Conservation (phyloP, 768 basidiomycete genomes). For the Tricholoma sp. region DNA sequence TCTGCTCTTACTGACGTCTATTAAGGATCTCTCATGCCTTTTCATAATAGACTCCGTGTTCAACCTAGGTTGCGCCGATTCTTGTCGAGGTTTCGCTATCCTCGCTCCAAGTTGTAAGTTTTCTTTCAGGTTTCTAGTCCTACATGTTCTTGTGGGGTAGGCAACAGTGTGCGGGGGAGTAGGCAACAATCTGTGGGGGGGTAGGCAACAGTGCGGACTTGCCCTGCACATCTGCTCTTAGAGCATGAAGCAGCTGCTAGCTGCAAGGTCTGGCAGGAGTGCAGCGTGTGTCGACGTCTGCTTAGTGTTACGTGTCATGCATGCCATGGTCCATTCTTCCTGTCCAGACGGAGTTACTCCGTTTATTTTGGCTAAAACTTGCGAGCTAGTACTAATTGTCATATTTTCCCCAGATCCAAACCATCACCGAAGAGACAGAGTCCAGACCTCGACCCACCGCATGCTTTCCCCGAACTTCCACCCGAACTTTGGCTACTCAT, state of each 20-base stretch:
- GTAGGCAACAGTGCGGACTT: too few species aligned
- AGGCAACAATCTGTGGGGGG: too few species aligned
- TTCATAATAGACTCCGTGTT: too few species aligned
- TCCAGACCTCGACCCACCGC: neutral
- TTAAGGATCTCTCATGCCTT: too few species aligned
- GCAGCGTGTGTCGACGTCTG: neutral
- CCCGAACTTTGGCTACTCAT: conserved; percentile 65
- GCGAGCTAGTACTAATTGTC: neutral
- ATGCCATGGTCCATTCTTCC: too few species aligned
- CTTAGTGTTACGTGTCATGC: neutral
- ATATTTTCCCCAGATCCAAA: neutral
- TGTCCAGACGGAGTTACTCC: too few species aligned
- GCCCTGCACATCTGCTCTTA: too few species aligned
- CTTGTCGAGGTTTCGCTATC: neutral
- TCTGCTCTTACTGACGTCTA: too few species aligned
- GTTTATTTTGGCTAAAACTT: neutral
- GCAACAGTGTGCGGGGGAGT: too few species aligned
- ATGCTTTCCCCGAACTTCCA: conserved; percentile 41
- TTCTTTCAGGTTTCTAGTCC: neutral
- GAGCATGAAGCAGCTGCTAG: too few species aligned
- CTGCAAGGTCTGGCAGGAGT: too few species aligned
- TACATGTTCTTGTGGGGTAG: too few species aligned
- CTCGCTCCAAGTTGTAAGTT: neutral
- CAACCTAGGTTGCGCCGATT: neutral
- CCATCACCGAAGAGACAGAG: neutral